phyloP scores from a whole-genome alignment of 208 protist species.

The Leishmania tarentolae region DNA sequence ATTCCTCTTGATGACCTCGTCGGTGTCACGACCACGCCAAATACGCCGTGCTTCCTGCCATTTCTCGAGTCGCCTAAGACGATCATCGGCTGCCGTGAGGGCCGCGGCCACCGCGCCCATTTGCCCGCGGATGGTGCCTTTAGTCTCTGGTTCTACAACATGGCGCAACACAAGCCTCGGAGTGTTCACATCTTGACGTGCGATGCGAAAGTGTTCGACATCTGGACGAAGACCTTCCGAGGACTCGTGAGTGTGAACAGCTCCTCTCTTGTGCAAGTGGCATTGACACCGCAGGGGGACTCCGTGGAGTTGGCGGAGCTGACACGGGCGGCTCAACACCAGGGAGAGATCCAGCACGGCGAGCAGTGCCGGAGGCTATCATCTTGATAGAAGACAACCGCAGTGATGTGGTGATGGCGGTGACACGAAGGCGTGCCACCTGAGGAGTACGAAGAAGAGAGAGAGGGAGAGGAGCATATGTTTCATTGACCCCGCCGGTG shows the following conservation, averaged over 20 bases:
- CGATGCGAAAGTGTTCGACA: conserved; percentile 65
- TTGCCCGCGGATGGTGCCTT: conserved; percentile 66
- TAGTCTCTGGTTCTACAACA: conserved; percentile 76
- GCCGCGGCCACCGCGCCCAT: conserved; percentile 55
- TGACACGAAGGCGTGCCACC: background rate
- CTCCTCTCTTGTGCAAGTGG: conserved; percentile 66
- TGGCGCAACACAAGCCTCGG: conserved; percentile 19
- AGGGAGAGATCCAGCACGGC: conserved; percentile 28
- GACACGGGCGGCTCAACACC: conserved; percentile 39
- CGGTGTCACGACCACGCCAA: conserved; percentile 52
- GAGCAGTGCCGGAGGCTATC: conserved; percentile 2
- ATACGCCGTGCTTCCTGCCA: conserved; percentile 50
- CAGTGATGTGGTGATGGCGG: background rate
- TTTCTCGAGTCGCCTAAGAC: conserved; percentile 45
- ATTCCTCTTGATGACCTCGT: conserved; percentile 70
- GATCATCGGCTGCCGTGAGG: conserved; percentile 66
- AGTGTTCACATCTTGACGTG: conserved; percentile 76
- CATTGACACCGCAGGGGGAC: conserved; percentile 35
- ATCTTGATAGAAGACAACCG: background rate
- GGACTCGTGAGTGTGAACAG: conserved; percentile 85
- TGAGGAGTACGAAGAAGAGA: background rate
- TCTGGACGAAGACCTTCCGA: conserved; percentile 77
- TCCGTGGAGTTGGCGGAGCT: conserved; percentile 31
- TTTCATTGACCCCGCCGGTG: background rate
- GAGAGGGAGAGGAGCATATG: background rate